Evolutionary conservation across 140 eudicot genomes (phyloP).

Genomic region (Stevia rebaudiana): DNA sequence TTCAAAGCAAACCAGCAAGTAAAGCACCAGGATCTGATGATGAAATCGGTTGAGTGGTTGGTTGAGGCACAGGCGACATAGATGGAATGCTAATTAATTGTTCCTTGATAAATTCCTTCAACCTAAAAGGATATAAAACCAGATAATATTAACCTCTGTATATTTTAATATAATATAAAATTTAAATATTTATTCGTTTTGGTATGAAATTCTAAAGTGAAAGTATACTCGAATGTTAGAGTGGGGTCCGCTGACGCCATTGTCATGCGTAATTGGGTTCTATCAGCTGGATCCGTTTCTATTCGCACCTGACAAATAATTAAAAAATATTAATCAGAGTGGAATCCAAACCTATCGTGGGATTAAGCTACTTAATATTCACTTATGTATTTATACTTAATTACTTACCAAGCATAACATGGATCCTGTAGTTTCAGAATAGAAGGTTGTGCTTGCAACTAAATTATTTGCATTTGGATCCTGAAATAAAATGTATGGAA

Average conservation of each 20-base stretch:
- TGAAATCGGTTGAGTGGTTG: slow-evolving; percentile 41
- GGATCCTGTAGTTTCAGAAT: slow-evolving; percentile 81
- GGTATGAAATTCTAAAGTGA: background rate
- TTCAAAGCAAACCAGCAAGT: slow-evolving; percentile 90
- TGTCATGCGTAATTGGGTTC: slow-evolving; percentile 95
- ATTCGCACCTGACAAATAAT: slow-evolving; percentile 49
- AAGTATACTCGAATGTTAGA: slow-evolving; percentile 69
- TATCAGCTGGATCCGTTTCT: slow-evolving; percentile 98
- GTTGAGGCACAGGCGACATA: slow-evolving; percentile 45
- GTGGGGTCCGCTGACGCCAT: slow-evolving; percentile 89
- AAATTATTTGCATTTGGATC: slow-evolving; percentile 89
- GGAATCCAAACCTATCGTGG: background rate
- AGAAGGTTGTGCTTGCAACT: slow-evolving; percentile 85
- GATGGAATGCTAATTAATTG: slow-evolving; percentile 68
- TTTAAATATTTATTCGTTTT: background rate
- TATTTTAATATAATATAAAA: background rate
- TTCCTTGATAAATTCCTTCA: slow-evolving; percentile 89
- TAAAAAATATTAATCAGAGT: background rate
- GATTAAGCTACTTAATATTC: background rate
- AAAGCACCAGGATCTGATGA: slow-evolving; percentile 83
- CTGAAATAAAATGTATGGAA: slow-evolving; percentile 32
- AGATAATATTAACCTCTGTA: slow-evolving; percentile 17
- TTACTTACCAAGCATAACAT: slow-evolving; percentile 82
- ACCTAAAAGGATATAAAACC: slow-evolving; percentile 38
- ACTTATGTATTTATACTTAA: slow-evolving; percentile 32